phyloP scores from a whole-genome alignment of 257 asterid species.

The Solanum lycopersicoides region DNA sequence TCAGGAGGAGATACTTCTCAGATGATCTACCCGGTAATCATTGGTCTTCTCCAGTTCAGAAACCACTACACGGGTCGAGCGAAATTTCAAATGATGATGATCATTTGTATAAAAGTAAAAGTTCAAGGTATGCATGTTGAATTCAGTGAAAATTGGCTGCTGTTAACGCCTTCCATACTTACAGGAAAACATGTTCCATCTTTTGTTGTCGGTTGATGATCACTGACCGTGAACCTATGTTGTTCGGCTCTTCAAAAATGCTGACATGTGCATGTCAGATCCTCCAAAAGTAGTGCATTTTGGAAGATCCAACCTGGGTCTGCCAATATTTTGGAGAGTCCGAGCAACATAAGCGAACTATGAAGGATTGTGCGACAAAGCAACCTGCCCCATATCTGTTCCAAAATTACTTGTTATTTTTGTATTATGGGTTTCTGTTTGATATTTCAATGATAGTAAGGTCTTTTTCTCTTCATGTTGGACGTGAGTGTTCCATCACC shows the following conservation, averaged over 20 bases:
- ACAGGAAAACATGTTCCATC: background rate
- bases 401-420: background rate
- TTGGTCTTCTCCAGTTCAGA: slow-evolving; percentile 46
- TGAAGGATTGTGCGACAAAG: background rate
- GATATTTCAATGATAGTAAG: background rate
- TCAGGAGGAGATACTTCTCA: slow-evolving; percentile 94
- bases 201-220: background rate
- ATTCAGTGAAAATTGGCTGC: background rate
- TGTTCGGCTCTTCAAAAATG: background rate
- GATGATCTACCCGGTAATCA: slow-evolving; percentile 76
- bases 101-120: slow-evolving; percentile 43
- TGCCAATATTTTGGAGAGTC: background rate
- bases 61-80: slow-evolving; percentile 38
- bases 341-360: background rate
- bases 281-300: background rate
- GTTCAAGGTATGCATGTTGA: slow-evolving; percentile 8
- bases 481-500: background rate
- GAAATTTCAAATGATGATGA: slow-evolving; percentile 79
- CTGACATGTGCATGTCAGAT: background rate
- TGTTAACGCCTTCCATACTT: background rate
- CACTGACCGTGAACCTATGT: background rate
- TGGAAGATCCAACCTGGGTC: background rate
- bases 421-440: background rate
- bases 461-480: background rate
- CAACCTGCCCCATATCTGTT: background rate